Base-by-base conservation (phyloP, 768 basidiomycete species). In the Tricholoma furcatifolium region DNA sequence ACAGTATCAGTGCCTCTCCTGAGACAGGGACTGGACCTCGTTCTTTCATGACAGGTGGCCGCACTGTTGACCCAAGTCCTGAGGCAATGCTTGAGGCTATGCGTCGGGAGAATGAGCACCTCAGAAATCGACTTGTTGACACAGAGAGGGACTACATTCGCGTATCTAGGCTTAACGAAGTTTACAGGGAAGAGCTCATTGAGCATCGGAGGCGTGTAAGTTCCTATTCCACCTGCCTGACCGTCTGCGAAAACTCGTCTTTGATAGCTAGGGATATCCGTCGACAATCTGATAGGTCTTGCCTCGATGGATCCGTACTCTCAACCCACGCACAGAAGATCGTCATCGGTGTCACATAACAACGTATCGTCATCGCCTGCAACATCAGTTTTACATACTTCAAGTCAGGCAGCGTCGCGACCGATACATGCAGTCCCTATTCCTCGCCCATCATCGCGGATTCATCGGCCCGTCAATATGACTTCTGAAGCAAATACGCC, bases 131-230 rank as follows among this genome's bases (percentile, higher is more conserved):
- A 50, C 67, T 93, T 47, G 83, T 83, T 9, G 86, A 86, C 44
- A 87, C 85, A 6, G 91, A 93, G 69, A 69, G 87, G 56, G 87
- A 90, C 58, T 92, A 85, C 62, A 79, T 89, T 54, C 81, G 87
- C 30, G 78, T 91, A 43, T 75, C 83, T 45, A 70, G 89, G 57
- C 68, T 91, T 63, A 93, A 92, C 58, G 91, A 93, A 60, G 79
- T 91, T 4, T 93, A 93, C 63, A 76, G 89, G 27, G 91, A 91
- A 68, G 91, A 93, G 67, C 70, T 93, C 54, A 84, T 93, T 50
- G 85, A 89, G 40, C 83, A 88, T 62, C 70, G 91, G 53, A 73
- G 83, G 58, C 74, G 88, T 67, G 89, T 91, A 69, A 70, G 91
- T 79, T 8, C 6, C 14, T 23, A 43, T 44, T 47, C 41, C 44